A percentile compares a stretch with the other conserved stretches of the same genome.
These are phyloP conservation scores for Tetragonia tetragonoides DNA, from an alignment of 148 eudicot genomes.

Conservation along the genomic window DNA sequence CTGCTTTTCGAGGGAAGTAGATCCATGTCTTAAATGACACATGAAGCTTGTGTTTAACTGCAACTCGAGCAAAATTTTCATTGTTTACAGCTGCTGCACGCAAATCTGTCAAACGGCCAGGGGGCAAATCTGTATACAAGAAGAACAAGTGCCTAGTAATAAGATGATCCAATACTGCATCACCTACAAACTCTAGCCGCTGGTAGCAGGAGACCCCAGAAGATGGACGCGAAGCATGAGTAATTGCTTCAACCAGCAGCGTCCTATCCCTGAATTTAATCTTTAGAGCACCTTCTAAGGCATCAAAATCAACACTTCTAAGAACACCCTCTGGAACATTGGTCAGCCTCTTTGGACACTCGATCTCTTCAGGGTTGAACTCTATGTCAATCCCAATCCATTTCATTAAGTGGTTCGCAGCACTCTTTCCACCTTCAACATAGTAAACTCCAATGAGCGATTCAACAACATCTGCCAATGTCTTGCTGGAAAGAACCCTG, in stretches of 20 bases:
- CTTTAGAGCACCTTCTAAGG: constrained; percentile 68
- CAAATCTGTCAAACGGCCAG: constrained; percentile 94
- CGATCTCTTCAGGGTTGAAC: constrained; percentile 60
- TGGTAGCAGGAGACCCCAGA: constrained; percentile 98
- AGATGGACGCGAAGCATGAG: constrained; percentile 99
- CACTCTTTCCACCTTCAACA: constrained; percentile 88
- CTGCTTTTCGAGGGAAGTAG: constrained; percentile 96
- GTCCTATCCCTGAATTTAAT: constrained; percentile 59
- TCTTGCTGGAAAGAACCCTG: constrained; percentile 93
- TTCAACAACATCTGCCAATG: constrained; percentile 98
- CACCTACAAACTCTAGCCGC: constrained; percentile 96
- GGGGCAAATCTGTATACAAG: constrained; percentile 87
- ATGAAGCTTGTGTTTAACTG: constrained; percentile 88
- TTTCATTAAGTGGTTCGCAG: constrained; percentile 95
- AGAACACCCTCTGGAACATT: constrained; percentile 68
- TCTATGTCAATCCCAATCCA: constrained; percentile 92
- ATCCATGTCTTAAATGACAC: constrained; percentile 89
- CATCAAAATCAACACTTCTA: constrained; percentile 66
- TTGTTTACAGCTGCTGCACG: constrained; percentile 99
- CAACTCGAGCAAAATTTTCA: constrained; percentile 97
- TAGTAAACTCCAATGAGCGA: constrained; percentile 92
- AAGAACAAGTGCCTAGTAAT: constrained; percentile 92
- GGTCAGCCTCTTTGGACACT: constrained; percentile 44
- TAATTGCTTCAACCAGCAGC: constrained; percentile 81
- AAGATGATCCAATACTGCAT: constrained; percentile 96